A percentile compares a stretch with the other conserved stretches of the same genome.
These are phyloP conservation scores for Magnolia officinalis DNA, from an alignment of 164 flowering plant species.

Conservation along the genomic window DNA sequence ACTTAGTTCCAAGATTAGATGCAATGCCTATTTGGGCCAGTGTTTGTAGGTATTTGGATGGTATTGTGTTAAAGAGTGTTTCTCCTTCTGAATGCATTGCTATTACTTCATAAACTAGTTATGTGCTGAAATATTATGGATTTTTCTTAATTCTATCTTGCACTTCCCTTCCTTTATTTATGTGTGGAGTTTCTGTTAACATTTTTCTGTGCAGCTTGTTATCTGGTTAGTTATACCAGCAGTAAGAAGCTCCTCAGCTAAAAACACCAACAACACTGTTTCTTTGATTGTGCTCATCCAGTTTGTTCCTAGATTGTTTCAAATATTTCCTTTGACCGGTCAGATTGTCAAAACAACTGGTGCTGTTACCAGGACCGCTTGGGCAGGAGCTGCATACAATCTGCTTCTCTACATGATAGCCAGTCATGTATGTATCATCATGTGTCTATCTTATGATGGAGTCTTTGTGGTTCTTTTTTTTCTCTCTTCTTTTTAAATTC, in stretches of 20 bases:
- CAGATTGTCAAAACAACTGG: slow-evolving; percentile 76
- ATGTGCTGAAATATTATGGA: background rate
- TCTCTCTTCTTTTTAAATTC: background rate
- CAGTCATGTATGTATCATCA: slow-evolving; percentile 57
- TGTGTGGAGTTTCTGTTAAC: background rate
- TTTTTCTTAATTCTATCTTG: background rate
- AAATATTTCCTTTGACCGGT: slow-evolving; percentile 72
- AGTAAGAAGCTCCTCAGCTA: slow-evolving; percentile 33
- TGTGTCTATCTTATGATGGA: background rate
- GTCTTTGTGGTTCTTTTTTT: background rate
- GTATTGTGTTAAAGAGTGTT: background rate
- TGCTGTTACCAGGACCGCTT: slow-evolving; percentile 73
- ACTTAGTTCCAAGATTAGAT: no score
- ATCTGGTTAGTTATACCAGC: slow-evolving; percentile 67
- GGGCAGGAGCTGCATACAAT: slow-evolving; percentile 95
- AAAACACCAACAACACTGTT: slow-evolving; percentile 62
- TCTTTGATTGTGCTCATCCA: slow-evolving; percentile 77
- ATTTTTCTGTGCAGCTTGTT: slow-evolving; percentile 48
- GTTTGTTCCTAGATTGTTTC: slow-evolving; percentile 71
- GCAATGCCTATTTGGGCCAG: no score
- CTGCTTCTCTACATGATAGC: slow-evolving; percentile 75
- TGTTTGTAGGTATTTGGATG: no score
- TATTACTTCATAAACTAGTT: background rate
- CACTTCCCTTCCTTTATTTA: background rate
- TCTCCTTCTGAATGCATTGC: background rate